Evolutionary conservation across 192 early-diverging fungal species (phyloP), one percentile per base, ranked within the genome.

Genomic region (Spinellus fusiger): DNA sequence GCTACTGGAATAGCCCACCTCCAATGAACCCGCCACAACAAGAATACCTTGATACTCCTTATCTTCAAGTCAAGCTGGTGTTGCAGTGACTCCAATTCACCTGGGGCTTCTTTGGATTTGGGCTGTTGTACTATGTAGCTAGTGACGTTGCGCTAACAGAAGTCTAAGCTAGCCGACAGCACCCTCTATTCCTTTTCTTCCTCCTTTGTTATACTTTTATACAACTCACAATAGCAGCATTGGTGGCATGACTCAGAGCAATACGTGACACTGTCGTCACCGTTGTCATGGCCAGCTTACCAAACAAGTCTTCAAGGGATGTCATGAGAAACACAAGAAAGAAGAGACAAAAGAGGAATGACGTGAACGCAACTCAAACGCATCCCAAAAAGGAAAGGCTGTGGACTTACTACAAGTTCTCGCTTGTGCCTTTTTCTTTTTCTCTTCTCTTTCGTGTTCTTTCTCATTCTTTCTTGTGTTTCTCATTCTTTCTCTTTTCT

Each of bases 31-130:
- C 15, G 13, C 13, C 40, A 44, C 5, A 9, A 37, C 5, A 37
- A 37, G 13, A 3, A 44, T 47, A 68, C 71, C 61, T 73, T 73
- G 0, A 73, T 22, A 15, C 64, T 73, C 29, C 64, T 68, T n/a
- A 73, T 64, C 23, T 64, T 64, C 18, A 71, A 35, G 46, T 71
- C 69, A 37, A 71, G 58, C 46, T 71, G 69, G 15, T 63, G 62
- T 51, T 71, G 69, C 5, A 64, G 18, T 7, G 49, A 6, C n/a
- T 53, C 57, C 7, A 71, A 54, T n/a, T 65, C 62, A 16, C 35
- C 33, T 5, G 57, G 47, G 18, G 56, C 54, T 9, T 54, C 44
- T 12, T 59, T 61, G 25, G 44, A 59, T 56, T 62, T 66, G 18
- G 61, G 56, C 34, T 64, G 18, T 12, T 63, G 49, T 2, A 49